Evolutionary conservation across 2,329 filamentous ascomycete genomes (phyloP), one percentile per base, ranked within the genome.

Genomic region (Aaosphaeria arxii): DNA sequence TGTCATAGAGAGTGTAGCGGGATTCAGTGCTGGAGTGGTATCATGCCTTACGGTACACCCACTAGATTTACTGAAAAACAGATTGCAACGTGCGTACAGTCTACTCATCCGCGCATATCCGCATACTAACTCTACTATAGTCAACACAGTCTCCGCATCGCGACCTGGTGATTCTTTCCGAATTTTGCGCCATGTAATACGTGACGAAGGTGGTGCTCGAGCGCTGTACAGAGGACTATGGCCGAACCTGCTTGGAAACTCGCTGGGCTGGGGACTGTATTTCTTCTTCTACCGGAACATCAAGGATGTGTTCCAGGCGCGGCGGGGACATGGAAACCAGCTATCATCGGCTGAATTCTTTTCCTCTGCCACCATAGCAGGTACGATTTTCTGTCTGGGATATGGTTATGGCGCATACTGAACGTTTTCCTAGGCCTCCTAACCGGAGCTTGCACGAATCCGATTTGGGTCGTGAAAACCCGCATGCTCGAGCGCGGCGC

Each of bases 381-480:
- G 76, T 81, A 72, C 48, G 67, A 53, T 4, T 24, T 35, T 46
- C 7, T 31, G 30, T 13, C 32, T 7, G 44, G 42, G 29, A 44
- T 31, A 17, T 45, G 29, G 30, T 6, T 11, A n/a, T 11, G 43
- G 17, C 43, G 54, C 13, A 50, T 43, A 76, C 44, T 55, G 30
- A 53, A 38, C 11, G 4, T 29, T n/a, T 63, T 11, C 11, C 11
- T 28, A 66, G 91, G 92, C 30, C 77, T 87, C 13, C 71, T 89
- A 38, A 95, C 91, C 1, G 87, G 91, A 40, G 74, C 89, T 30
- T 78, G 92, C 56, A 97, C 94, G 30, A 97, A 97, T 67, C 94
- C 94, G 2, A 86, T 99, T 60, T 99, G 94, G 94, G 94, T 99
- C 3, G 84, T 99, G 69, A 97, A 97, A 77, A 97, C 92, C 6